Evolutionary conservation across 2,329 filamentous ascomycete species (phyloP), one percentile per base, ranked within the genome.

Genomic region (Pseudocercospora vitis): DNA sequence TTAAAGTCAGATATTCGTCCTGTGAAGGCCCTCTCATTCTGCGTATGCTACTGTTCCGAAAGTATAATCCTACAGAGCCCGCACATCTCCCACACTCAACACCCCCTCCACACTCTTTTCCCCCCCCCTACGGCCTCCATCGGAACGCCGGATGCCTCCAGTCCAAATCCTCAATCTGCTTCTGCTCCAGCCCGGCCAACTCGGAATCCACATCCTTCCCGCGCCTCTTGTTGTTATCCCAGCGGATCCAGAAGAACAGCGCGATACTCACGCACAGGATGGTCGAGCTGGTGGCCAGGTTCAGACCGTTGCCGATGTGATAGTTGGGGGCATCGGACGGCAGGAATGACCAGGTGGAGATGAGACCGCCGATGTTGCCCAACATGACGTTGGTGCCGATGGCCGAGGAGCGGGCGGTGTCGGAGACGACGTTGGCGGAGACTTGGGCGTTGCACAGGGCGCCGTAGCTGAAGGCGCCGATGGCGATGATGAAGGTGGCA

Each of bases 371-470:
- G n/a, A 89, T 66, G 50, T 88, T 89, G 23, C 86, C 87, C 19
- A 87, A 73, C 85, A 89, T 88, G 64, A 89, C 83, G 49, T 82
- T 83, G 0, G 79, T 81, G 8, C 81, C 85, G 39, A 89, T 86
- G 3, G 84, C 84, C 0, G 83, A 79, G 7, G 81, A 82, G 11
- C 86, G 78, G 0, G 86, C 83, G 0, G 86, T 87, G 61, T 89
- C 87, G 3, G 82, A 84, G 6, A 88, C 79, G 0, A 89, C 85
- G 60, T 89, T 89, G 5, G 85, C 86, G 0, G 84, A 82, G 0
- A 81, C 82, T 51, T 88, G 80, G 0, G 85, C 85, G 58, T 86
- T 88, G 60, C 79, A 81, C 9, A 89, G 76, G 0, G 85, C 78
- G 0, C 85, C 86, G 40, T 83, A 79, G 2, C 80, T 70, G 63